Conservation (phyloP, 805 yeast species). For the Ogataea ramenticola region DNA sequence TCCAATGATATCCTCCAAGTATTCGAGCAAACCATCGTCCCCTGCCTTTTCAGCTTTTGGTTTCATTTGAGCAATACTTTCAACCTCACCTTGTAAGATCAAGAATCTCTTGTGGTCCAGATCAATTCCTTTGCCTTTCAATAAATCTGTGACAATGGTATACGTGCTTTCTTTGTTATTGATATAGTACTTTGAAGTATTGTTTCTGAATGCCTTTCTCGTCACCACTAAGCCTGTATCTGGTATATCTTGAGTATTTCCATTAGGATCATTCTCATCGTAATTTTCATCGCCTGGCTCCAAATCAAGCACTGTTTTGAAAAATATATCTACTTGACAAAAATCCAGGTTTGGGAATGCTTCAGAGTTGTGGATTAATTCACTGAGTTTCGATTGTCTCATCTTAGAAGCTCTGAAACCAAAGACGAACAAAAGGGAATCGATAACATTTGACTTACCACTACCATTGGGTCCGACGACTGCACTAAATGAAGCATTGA, state of each 20-base stretch:
- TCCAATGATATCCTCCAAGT: constrained; percentile 94
- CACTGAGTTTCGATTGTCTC: constrained; percentile 93
- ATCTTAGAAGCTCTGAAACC: constrained; percentile 95
- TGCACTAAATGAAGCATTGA: constrained; percentile 88
- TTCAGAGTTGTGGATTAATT: constrained; percentile 87
- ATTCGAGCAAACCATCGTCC: constrained; percentile 92
- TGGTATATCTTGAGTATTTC: constrained; percentile 43
- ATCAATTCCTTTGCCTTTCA: constrained; percentile 83
- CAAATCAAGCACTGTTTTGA: constrained; percentile 66
- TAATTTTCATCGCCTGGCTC: constrained; percentile 27
- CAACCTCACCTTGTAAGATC: constrained; percentile 97
- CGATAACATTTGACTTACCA: constrained; percentile 96
- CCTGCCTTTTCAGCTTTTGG: constrained; percentile 89
- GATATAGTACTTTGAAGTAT: constrained; percentile 71
- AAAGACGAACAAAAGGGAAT: constrained; percentile 93
- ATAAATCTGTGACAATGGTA: constrained; percentile 66
- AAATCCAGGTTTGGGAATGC: constrained; percentile 54
- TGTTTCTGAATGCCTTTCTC: constrained; percentile 71
- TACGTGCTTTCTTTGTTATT: constrained; percentile 66
- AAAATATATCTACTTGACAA: constrained; percentile 90
- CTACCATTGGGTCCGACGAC: constrained; percentile 99
- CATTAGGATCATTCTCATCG: constrained; percentile 52
- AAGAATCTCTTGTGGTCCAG: constrained; percentile 90
- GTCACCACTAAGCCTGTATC: constrained; percentile 62
- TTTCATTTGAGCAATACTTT: constrained; percentile 97